phyloP scores from a whole-genome alignment of 2,329 filamentous ascomycete species.

The Diaporthe ampelina region DNA sequence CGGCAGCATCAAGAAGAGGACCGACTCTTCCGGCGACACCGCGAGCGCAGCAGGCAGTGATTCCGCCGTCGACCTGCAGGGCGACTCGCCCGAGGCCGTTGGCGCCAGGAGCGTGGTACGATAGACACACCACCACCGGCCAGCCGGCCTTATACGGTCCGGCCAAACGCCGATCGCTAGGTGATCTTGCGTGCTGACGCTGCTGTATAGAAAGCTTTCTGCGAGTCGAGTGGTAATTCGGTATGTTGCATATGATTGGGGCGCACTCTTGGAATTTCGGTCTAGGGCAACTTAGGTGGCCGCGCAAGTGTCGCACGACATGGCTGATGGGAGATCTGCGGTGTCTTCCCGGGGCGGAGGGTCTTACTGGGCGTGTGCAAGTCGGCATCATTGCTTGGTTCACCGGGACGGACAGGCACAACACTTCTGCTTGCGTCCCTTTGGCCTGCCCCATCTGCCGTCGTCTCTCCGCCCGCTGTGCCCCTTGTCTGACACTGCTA shows the following conservation, averaged over 20 bases:
- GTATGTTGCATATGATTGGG: slow-evolving; percentile 55
- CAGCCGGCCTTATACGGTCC: not conserved
- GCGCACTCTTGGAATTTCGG: not conserved
- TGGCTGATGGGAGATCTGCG: not conserved
- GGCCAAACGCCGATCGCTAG: slow-evolving; percentile 15
- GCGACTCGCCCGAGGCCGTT: slow-evolving; percentile 76
- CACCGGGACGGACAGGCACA: not conserved
- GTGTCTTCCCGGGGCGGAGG: not conserved
- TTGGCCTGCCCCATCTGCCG: not conserved
- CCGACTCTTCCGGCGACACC: slow-evolving; percentile 37
- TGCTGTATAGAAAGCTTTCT: slow-evolving; percentile 78
- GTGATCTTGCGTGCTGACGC: slow-evolving; percentile 40
- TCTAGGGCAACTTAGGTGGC: not conserved
- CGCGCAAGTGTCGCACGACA: slow-evolving; percentile 14
- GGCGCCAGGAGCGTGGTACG: slow-evolving; percentile 77
- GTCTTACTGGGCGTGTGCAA: not conserved
- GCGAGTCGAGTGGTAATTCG: slow-evolving; percentile 76
- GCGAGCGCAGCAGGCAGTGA: slow-evolving; percentile 36
- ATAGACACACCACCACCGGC: slow-evolving; percentile 36
- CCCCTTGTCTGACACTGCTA: not conserved
- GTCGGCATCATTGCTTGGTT: not conserved
- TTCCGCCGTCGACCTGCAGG: slow-evolving; percentile 49
- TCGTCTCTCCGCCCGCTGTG: slow-evolving; percentile 3
- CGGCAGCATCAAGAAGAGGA: slow-evolving; percentile 65
- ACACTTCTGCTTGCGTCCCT: not conserved